phyloP scores from a whole-genome alignment of 176 grass and related monocot genomes.

The Juncus effusus region DNA sequence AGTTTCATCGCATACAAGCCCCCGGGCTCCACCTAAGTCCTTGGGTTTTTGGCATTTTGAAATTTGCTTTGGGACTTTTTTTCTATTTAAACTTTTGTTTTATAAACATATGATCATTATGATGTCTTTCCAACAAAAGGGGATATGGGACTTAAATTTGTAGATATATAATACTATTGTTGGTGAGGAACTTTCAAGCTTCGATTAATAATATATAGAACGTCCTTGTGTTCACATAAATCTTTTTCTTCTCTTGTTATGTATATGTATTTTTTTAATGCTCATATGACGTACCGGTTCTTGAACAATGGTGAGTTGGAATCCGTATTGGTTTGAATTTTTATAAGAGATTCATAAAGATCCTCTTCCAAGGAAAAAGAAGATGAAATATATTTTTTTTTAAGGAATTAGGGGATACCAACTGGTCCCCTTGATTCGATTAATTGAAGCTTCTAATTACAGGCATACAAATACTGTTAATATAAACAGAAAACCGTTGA shows the following conservation, averaged over 20 bases:
- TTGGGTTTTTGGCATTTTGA: constrained; percentile 25
- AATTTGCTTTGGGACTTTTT: constrained; percentile 7
- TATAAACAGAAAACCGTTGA: too few species aligned
- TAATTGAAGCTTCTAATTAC: too few species aligned
- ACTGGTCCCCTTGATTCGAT: too few species aligned
- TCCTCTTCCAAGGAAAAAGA: too few species aligned
- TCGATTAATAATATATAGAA: constrained; percentile 25
- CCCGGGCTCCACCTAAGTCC: background rate
- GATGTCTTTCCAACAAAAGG: constrained; percentile 25
- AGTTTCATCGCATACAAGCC: constrained; percentile 77
- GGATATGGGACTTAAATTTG: background rate
- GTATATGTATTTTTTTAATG: background rate
- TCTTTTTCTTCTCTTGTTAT: background rate
- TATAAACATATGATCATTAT: constrained; percentile 3
- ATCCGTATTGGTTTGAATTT: too few species aligned
- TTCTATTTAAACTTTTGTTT: constrained; percentile 3
- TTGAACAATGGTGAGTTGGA: too few species aligned
- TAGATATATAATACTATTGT: constrained; percentile 8
- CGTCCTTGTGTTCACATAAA: constrained; percentile 1
- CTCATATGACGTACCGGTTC: too few species aligned
- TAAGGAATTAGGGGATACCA: too few species aligned
- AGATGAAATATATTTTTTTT: too few species aligned
- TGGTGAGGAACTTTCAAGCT: constrained; percentile 33
- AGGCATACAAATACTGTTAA: too few species aligned
- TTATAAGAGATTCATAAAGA: too few species aligned